A percentile compares a stretch with the other conserved stretches of the same genome.
phyloP scores from a whole-genome alignment of 2,329 filamentous ascomycete genomes.

The Cladobotryum protrusum region DNA sequence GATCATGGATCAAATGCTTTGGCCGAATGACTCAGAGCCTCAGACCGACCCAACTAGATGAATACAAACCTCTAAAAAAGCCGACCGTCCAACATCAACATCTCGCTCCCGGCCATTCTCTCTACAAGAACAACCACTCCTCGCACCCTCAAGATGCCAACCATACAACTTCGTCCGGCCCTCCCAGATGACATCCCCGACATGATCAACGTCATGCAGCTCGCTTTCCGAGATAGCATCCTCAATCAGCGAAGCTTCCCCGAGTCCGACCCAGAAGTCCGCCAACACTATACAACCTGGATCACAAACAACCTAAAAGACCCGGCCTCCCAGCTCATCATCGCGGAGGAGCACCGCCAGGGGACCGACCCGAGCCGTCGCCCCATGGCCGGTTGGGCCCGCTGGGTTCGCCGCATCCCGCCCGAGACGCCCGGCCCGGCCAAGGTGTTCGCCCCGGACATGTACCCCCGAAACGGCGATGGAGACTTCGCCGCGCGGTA shows the following conservation, averaged over 20 bases:
- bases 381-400: slow-evolving; percentile 26
- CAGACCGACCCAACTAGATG: too few species aligned
- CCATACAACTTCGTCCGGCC: slow-evolving; percentile 30
- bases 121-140: too few species aligned
- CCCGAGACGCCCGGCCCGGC: slow-evolving; percentile 2
- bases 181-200: slow-evolving; percentile 25
- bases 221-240: slow-evolving; percentile 24
- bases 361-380: not conserved
- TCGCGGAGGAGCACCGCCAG: slow-evolving; percentile 20
- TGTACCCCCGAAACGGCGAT: slow-evolving; percentile 21
- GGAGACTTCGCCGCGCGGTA: slow-evolving; percentile 33
- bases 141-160: not conserved
- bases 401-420: slow-evolving; percentile 27
- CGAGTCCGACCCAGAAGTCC: slow-evolving; percentile 19
- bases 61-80: too few species aligned
- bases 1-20: too few species aligned
- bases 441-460: slow-evolving; percentile 17
- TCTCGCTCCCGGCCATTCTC: too few species aligned
- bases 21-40: too few species aligned
- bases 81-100: too few species aligned
- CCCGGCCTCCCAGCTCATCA: slow-evolving; percentile 24
- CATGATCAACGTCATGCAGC: slow-evolving; percentile 24
- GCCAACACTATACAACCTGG: slow-evolving; percentile 16
- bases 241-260: slow-evolving; percentile 27
- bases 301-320: slow-evolving; percentile 21